Conservation (phyloP, 2,329 filamentous ascomycete genomes). For the Stachybotrys chlorohalonatus region DNA sequence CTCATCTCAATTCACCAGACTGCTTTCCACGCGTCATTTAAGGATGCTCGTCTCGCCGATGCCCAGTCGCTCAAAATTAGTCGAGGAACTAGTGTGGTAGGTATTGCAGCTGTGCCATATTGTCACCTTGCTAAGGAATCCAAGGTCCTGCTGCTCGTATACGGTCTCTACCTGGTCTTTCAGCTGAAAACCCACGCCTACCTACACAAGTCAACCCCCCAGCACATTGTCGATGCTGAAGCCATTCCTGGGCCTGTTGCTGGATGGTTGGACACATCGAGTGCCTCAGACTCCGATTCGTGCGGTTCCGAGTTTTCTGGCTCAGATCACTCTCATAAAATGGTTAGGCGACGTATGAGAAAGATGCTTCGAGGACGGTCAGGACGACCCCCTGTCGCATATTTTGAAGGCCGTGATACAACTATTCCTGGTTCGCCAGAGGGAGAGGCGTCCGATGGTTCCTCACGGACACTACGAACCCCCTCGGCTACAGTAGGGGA, state of each 20-base stretch:
- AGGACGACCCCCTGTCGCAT: background rate
- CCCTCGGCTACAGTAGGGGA: too few relatives aligned
- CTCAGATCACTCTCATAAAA: constrained; percentile 44
- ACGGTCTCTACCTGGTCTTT: constrained; percentile 76
- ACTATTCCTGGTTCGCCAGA: background rate
- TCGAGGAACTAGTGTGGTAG: constrained; percentile 77
- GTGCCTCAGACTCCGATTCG: constrained; percentile 33
- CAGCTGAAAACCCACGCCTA: constrained; percentile 89
- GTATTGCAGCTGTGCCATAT: constrained; percentile 18
- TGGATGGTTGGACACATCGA: constrained; percentile 69
- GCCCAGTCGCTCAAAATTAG: constrained; percentile 71
- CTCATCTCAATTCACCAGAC: constrained; percentile 43
- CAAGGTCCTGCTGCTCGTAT: constrained; percentile 69
- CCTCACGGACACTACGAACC: too few relatives aligned
- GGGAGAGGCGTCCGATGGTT: too few relatives aligned
- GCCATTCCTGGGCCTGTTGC: constrained; percentile 76
- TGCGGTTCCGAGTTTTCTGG: constrained; percentile 63
- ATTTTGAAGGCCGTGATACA: background rate
- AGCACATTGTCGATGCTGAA: constrained; percentile 88
- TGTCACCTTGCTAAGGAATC: constrained; percentile 10
- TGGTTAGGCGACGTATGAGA: constrained; percentile 67
- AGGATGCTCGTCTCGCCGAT: constrained; percentile 52
- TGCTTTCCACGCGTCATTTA: constrained; percentile 86
- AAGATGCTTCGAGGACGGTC: constrained; percentile 52
- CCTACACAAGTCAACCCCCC: constrained; percentile 85